Conservation (phyloP, 345 rosid species). For the Salix suchowensis region DNA sequence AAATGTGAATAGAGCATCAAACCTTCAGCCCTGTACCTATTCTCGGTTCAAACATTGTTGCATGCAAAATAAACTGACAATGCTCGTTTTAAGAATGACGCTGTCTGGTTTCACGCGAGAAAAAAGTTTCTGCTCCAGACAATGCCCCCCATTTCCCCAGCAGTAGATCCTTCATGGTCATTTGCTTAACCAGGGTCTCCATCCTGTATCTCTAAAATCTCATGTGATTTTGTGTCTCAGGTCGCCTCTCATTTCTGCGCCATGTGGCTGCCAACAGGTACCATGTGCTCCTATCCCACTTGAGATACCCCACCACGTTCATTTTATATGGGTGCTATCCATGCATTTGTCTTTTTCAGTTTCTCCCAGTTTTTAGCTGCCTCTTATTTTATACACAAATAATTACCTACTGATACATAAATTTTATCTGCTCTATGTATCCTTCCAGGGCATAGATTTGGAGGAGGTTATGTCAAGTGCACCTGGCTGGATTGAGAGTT, state of each 20-base stretch:
- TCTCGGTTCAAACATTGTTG: neutral
- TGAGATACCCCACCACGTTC: slow-evolving; percentile 4
- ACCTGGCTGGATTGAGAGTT: neutral
- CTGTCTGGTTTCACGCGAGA: neutral
- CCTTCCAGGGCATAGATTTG: neutral
- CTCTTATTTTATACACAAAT: neutral
- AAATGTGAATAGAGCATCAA: neutral
- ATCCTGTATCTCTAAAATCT: neutral
- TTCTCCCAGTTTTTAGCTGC: neutral
- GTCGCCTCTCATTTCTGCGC: neutral
- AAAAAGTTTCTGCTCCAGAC: neutral
- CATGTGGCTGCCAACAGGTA: slow-evolving; percentile 13
- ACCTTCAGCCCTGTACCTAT: neutral
- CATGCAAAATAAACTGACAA: neutral
- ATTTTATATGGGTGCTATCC: neutral
- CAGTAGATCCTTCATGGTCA: neutral
- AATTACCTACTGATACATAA: neutral
- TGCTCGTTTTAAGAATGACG: neutral
- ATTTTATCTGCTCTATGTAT: neutral
- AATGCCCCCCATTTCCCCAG: neutral
- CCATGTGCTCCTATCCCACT: slow-evolving; percentile 6
- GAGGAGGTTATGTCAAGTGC: slow-evolving; percentile 1
- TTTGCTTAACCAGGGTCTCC: neutral
- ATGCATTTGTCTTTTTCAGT: neutral
- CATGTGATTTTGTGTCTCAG: neutral